These are phyloP conservation scores for Incumbomyces delicatus DNA, from an alignment of 2,329 filamentous ascomycete species.

Conservation along the genomic window DNA sequence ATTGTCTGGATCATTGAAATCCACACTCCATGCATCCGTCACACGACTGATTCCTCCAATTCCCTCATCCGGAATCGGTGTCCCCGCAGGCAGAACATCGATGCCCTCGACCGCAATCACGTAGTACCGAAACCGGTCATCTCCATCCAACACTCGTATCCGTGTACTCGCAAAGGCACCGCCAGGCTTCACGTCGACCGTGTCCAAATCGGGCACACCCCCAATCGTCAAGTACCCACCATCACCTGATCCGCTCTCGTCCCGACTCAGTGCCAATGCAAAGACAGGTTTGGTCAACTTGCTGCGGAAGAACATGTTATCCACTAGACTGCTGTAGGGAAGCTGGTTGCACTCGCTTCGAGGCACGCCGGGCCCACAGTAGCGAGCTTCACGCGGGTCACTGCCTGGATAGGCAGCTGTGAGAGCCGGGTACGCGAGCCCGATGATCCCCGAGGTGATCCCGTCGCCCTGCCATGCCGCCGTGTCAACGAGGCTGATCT, in stretches of 20 bases:
- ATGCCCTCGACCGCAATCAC: conserved; percentile 2
- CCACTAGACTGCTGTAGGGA: conserved; percentile 5
- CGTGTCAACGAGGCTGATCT: conserved; percentile 38
- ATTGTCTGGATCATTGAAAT: background rate
- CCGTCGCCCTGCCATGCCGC: conserved; percentile 37
- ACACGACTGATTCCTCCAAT: background rate
- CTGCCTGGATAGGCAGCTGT: conserved; percentile 31
- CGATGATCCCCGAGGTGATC: conserved; percentile 40
- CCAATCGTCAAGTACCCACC: conserved; percentile 37
- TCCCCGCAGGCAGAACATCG: background rate
- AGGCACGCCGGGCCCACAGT: background rate
- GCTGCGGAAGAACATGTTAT: conserved; percentile 20
- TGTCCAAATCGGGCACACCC: conserved; percentile 31
- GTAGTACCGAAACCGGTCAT: conserved; percentile 3
- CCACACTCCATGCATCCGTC: background rate
- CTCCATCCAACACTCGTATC: conserved; percentile 23
- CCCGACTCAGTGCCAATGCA: conserved; percentile 39
- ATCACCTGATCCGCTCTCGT: conserved; percentile 36
- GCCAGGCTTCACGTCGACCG: conserved; percentile 17
- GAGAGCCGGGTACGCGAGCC: conserved; percentile 41
- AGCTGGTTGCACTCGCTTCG: background rate
- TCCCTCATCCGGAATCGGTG: background rate
- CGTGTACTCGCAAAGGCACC: conserved; percentile 27
- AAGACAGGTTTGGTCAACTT: conserved; percentile 41
- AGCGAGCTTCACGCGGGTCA: conserved; percentile 2